phyloP scores from a whole-genome alignment of 2,329 filamentous ascomycete genomes.

The Colletotrichum tanaceti region DNA sequence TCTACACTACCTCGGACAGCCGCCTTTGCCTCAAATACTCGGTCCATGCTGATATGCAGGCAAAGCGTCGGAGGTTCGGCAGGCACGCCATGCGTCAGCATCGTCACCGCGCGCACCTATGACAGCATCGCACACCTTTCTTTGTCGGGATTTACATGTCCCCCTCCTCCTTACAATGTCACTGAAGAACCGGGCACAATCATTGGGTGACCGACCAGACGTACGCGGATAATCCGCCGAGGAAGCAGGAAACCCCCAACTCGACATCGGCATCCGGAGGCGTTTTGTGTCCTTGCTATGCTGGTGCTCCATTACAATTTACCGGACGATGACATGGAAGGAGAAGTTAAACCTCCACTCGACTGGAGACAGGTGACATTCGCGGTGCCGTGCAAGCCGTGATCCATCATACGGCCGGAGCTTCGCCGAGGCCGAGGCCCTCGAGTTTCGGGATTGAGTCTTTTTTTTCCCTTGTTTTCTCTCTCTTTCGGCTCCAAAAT shows the following conservation, averaged over 20 bases:
- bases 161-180: background rate
- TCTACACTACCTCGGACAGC: constrained; percentile 3
- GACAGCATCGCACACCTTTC: constrained; percentile 33
- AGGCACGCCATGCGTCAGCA: constrained; percentile 24
- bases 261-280: background rate
- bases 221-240: background rate
- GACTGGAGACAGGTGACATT: constrained; percentile 30
- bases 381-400: constrained; percentile 17
- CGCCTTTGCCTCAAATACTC: constrained; percentile 27
- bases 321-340: constrained; percentile 11
- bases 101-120: constrained; percentile 36
- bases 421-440: constrained; percentile 29
- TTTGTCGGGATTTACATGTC: background rate
- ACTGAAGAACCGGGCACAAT: constrained; percentile 9
- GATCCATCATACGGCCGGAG: constrained; percentile 37
- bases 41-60: constrained; percentile 36
- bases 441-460: background rate
- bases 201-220: constrained; percentile 6
- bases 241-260: background rate
- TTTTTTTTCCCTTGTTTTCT: too few species aligned
- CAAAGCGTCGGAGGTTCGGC: constrained; percentile 10
- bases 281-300: background rate
- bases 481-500: background rate
- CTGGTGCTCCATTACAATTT: constrained; percentile 3
- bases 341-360: constrained; percentile 21